Evolutionary conservation across 2,329 filamentous ascomycete species (phyloP).

Genomic region (Lachnellula cervina): DNA sequence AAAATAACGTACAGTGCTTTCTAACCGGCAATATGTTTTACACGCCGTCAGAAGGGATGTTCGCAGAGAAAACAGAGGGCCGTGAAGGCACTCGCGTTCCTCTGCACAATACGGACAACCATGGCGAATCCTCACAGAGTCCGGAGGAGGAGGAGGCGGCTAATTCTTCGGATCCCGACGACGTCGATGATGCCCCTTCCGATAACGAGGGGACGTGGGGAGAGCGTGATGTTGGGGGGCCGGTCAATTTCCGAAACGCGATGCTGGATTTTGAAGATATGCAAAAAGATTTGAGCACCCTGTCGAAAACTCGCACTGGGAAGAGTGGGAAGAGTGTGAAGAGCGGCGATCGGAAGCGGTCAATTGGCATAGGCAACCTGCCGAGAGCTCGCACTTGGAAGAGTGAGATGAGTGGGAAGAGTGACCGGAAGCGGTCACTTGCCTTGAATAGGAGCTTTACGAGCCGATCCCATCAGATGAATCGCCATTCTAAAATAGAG

Average conservation of each 20-base stretch:
- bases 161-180: slow-evolving; percentile 9
- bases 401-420: slow-evolving; percentile 5
- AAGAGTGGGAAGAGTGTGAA: slow-evolving; percentile 9
- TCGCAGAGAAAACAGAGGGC: slow-evolving; percentile 15
- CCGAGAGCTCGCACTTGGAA: slow-evolving; percentile 36
- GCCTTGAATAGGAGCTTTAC: slow-evolving; percentile 11
- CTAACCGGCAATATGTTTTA: slow-evolving; percentile 22
- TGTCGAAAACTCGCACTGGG: slow-evolving; percentile 40
- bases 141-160: slow-evolving; percentile 14
- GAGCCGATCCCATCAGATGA: slow-evolving; percentile 9
- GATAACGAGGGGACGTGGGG: slow-evolving; percentile 53
- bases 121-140: slow-evolving; percentile 7
- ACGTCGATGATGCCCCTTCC: too few species aligned
- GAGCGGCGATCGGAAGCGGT: background rate
- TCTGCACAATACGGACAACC: slow-evolving; percentile 23
- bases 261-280: slow-evolving; percentile 57
- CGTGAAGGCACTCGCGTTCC: slow-evolving; percentile 18
- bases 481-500: slow-evolving; percentile 10
- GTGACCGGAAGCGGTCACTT: background rate
- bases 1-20: background rate
- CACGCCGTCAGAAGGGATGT: slow-evolving; percentile 23
- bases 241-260: slow-evolving; percentile 47
- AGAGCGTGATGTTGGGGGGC: slow-evolving; percentile 52
- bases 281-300: slow-evolving; percentile 47
- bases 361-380: slow-evolving; percentile 37